phyloP scores from a whole-genome alignment of 2,329 filamentous ascomycete genomes.

The Claviceps sorghi region DNA sequence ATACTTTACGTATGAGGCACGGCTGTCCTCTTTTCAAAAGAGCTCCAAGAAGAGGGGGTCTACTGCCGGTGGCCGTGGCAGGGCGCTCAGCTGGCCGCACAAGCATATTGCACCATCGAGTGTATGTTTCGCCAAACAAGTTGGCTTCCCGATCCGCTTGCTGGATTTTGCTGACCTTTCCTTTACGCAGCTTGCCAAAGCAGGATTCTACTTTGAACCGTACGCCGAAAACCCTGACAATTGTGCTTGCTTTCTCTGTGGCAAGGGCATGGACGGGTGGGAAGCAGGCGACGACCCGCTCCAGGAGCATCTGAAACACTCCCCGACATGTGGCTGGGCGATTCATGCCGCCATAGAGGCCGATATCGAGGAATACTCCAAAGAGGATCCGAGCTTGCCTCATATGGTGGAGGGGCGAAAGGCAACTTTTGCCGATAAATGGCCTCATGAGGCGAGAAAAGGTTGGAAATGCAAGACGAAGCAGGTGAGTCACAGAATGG shows the following conservation, averaged over 20 bases:
- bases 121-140: slow-evolving; percentile 9
- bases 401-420: slow-evolving; percentile 63
- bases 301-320: slow-evolving; percentile 72
- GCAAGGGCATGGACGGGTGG: slow-evolving; percentile 79
- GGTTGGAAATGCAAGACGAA: slow-evolving; percentile 83
- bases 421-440: slow-evolving; percentile 68
- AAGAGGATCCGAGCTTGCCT: slow-evolving; percentile 59
- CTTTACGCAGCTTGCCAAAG: slow-evolving; percentile 57
- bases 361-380: slow-evolving; percentile 44
- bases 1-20: slow-evolving; percentile 55
- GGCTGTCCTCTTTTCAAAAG: slow-evolving; percentile 65
- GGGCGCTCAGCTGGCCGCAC: slow-evolving; percentile 65
- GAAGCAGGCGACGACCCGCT: slow-evolving; percentile 73
- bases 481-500: slow-evolving; percentile 43
- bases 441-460: slow-evolving; percentile 80
- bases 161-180: slow-evolving; percentile 10
- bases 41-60: slow-evolving; percentile 57
- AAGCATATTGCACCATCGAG: slow-evolving; percentile 19
- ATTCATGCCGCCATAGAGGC: slow-evolving; percentile 51
- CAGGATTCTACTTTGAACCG: slow-evolving; percentile 83
- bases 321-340: slow-evolving; percentile 75
- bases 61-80: slow-evolving; percentile 38
- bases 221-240: slow-evolving; percentile 67
- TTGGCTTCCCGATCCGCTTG: background rate
- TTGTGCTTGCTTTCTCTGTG: slow-evolving; percentile 76